These are phyloP conservation scores for Colletotrichum sp. DNA, from an alignment of 2,329 filamentous ascomycete genomes.

Conservation along the genomic window DNA sequence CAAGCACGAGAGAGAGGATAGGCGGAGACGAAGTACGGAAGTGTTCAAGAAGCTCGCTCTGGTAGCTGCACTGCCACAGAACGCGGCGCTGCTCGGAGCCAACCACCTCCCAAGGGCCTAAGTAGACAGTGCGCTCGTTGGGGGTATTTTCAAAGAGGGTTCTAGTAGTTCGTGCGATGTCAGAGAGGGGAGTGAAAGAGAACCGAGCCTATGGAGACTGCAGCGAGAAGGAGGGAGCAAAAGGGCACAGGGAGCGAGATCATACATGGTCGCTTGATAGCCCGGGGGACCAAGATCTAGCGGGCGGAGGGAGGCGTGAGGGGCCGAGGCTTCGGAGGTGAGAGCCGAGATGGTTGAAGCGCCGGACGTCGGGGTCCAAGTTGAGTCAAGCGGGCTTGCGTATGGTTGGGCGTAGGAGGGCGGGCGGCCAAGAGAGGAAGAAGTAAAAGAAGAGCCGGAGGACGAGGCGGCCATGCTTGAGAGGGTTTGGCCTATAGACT, in stretches of 20 bases:
- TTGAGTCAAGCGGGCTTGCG: slow-evolving; percentile 48
- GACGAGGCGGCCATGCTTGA: slow-evolving; percentile 44
- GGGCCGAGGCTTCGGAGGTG: slow-evolving; percentile 43
- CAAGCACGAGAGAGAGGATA: neutral
- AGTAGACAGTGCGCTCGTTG: slow-evolving; percentile 54
- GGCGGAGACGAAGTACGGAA: slow-evolving; percentile 42
- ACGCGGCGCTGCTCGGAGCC: slow-evolving; percentile 52
- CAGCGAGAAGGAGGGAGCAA: neutral
- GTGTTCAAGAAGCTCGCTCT: slow-evolving; percentile 57
- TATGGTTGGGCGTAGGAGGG: slow-evolving; percentile 46
- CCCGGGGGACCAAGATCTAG: slow-evolving; percentile 59
- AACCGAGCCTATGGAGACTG: neutral
- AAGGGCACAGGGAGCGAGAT: neutral
- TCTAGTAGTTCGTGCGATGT: slow-evolving; percentile 33
- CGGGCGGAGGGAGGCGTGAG: slow-evolving; percentile 45
- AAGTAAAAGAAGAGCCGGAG: slow-evolving; percentile 53
- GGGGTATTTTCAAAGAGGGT: slow-evolving; percentile 55
- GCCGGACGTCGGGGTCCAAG: slow-evolving; percentile 51
- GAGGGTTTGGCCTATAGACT: neutral
- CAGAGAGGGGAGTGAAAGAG: neutral
- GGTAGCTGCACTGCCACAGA: slow-evolving; percentile 59
- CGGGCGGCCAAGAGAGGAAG: slow-evolving; percentile 48
- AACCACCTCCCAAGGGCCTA: slow-evolving; percentile 59
- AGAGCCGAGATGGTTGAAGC: slow-evolving; percentile 49
- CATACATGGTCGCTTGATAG: slow-evolving; percentile 60